Base-by-base conservation (phyloP, 805 yeast genomes). In the Metschnikowia similis region DNA sequence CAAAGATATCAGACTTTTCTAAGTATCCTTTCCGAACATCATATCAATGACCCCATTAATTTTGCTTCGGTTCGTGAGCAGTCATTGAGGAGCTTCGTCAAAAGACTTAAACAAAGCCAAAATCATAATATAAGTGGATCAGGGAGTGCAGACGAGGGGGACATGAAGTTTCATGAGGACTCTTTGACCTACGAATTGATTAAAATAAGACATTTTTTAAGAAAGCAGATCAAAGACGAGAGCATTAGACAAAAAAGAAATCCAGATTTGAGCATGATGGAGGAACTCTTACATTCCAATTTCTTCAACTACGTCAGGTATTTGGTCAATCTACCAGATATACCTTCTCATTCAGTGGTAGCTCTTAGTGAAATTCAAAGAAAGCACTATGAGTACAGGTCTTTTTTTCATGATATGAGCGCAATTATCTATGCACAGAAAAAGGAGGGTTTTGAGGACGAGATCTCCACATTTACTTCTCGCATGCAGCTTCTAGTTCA, bases 251-350 rank as follows among this genome's bases (percentile, higher is more conserved):
- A 34, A 14, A 32, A 36, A 2, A 48, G 31, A 6, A 27, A 30
- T 8, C 40, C 45, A n/a, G 47, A 54, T 2, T 44, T 59, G 3
- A 36, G 52, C 31, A 54, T 58, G 35, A 53, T 58, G 41, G 77
- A 72, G 53, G 76, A 72, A 46, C 50, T 72, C n/a, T 54, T 71
- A 27, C 76, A 72, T 51, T 53, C 67, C 4, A 72, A 72, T 43
- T 64, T 71, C 50, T 59, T 67, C 11, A 72, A 72, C 48, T 72
- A 71, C 48, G 55, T 72, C 13, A 54, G 75, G 21, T 70, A 57
- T 49, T 50, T 73, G 9, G 42, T 72, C n/a, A 53, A 49, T 16
- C 56, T 73, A 30, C 77, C 76, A 0, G 47, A 35, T 6, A 48
- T 54, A 10, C 34, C 53, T 4, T 40, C 51, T 2, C 37, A 47